Base-by-base conservation (phyloP, 768 basidiomycete genomes). In the Suillus paluster region DNA sequence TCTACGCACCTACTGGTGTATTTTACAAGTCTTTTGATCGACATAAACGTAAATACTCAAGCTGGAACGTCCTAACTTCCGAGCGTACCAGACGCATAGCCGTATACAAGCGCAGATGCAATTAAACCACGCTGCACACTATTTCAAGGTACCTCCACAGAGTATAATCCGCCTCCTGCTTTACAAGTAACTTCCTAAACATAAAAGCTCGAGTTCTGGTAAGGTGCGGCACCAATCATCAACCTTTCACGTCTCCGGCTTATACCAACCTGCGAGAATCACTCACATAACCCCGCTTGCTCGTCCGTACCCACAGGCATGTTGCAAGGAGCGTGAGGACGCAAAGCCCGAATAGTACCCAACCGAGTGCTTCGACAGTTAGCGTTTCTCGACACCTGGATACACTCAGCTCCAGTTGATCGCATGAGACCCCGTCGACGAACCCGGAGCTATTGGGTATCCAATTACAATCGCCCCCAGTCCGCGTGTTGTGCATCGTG, bases 331-430 rank as follows among this genome's bases (percentile, higher is more conserved):
- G 72, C 8, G 88, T 85, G 63, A 87, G 59, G 12, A 80, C 58
- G 67, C 87, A 88, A 21, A 93, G 71, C 8, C 80, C 83, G 63
- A 91, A 87, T 65, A 91, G 89, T 55, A 87, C 84, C 91, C 91
- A 92, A 5, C 89, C 90, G 17, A 92, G 70, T 1, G 87, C 87
- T 73, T 90, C 88, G 8, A 91, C 86, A 5, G 90, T 90, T 63
- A 92, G 76, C 2, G 84, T 84, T 71, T 91, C 86, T 65, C 88
- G 81, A 75, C 92, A 93, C 66, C 85, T 89, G 64, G 63, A 64
- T 63, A 62, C 27, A 60, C 63, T 60, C 56, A 67, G 66, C 61
- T 66, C 67, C 58, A 65, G 50, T 38, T 68, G 63, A 59, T 60
- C 60, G 62, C 68, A 72, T 4, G 73, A 67, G 58, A 61, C 69